Base-by-base conservation (phyloP, 2,329 filamentous ascomycete genomes). In the Blastomyces silverae region DNA sequence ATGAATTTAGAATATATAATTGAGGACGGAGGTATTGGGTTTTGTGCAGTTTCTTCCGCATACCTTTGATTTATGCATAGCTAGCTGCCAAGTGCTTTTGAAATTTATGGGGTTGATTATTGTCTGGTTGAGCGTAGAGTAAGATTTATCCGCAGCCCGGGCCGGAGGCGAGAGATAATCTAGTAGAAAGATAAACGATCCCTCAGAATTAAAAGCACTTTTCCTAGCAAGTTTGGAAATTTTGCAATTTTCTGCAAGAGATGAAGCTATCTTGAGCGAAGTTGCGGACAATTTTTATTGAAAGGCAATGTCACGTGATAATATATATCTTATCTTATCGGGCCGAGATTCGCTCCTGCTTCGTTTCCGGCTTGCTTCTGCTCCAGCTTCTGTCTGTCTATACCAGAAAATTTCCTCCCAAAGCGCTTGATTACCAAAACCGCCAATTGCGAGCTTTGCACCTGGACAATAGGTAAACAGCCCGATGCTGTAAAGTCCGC, bases 41-140 rank as follows among this genome's bases (percentile, higher is more conserved):
- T 50, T 46, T 20, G 1, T 6, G 10, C 20, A 1, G 6, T 8
- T 37, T 34, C 22, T 22, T 22, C 42, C 17, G 7, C 56, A 22
- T 53, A 64, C 63, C 44, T 64, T 61, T 55, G 55, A 53, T 34
- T 61, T 53, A 55, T 64, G 62, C 62, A 64, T 62, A 28, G 50
- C 48, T 37, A 15, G 42, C 3, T 37, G 6, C 10, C 15, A n/a
- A 34, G 7, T 20, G 8, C 15, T n/a, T 60, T 44, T 31, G 5
- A 31, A 53, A 28, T 48, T 25, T 31, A 60, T 22, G 39, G 4
- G 57, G 4, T 7, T 39, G 37, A 22, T 28, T 17, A n/a, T 60
- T 25, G 15, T n/a, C 22, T 7, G 13, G 8, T 31, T 42, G 8
- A 15, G 6, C 11, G 11, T 5, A 46, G 7, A 0, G 17, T 6